Conservation (phyloP, 805 yeast genomes). For the Lachancea sp. region DNA sequence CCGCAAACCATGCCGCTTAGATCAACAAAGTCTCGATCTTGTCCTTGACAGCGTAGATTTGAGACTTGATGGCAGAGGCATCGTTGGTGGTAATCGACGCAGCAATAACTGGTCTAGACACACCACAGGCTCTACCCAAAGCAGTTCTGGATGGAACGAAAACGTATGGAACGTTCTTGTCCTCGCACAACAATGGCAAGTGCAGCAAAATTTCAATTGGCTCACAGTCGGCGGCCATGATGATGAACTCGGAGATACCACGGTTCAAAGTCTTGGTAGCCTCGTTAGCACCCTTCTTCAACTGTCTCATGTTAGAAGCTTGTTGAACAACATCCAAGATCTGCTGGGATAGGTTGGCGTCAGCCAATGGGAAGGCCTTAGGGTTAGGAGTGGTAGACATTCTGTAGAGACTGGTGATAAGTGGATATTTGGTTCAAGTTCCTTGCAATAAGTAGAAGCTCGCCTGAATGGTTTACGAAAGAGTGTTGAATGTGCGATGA, state of each 20-base stretch:
- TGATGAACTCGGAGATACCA: conserved; percentile 98
- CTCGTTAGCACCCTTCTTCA: conserved; percentile 99
- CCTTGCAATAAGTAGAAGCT: conserved; percentile 38
- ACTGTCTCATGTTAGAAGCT: conserved; percentile 94
- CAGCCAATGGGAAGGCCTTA: conserved; percentile 98
- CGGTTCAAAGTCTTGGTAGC: conserved; percentile 98
- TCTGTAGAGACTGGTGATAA: background rate
- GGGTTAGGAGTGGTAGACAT: conserved; percentile 87
- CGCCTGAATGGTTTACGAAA: conserved; percentile 30
- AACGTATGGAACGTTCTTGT: conserved; percentile 98
- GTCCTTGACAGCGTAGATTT: conserved; percentile 96
- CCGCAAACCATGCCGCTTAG: conserved; percentile 32
- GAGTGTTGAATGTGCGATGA: conserved; percentile 5
- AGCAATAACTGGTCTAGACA: conserved; percentile 98
- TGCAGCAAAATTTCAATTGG: conserved; percentile 98
- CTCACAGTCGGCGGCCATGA: conserved; percentile 99
- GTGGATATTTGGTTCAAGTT: conserved; percentile 32
- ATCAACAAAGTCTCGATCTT: conserved; percentile 97
- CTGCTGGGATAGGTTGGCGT: conserved; percentile 90
- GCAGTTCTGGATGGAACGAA: conserved; percentile 98
- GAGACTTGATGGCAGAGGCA: conserved; percentile 94
- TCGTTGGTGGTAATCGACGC: conserved; percentile 98
- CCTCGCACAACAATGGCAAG: conserved; percentile 96
- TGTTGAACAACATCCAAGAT: conserved; percentile 97
- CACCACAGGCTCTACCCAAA: conserved; percentile 99